These are phyloP conservation scores for Boletus coccyginus DNA, from an alignment of 768 basidiomycete genomes.

Conservation along the genomic window DNA sequence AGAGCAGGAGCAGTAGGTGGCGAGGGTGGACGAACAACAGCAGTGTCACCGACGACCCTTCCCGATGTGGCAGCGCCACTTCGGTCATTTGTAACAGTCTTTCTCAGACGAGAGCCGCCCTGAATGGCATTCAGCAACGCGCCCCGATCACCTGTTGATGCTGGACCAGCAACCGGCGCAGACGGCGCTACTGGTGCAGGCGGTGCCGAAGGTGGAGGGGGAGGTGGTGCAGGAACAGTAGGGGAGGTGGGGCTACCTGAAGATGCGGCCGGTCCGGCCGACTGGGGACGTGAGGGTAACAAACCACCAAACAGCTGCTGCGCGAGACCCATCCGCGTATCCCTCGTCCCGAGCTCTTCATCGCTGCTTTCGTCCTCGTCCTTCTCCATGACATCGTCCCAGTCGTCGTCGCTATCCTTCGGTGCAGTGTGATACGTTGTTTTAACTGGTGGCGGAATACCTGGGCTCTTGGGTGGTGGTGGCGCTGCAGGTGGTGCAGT, in stretches of 20 bases:
- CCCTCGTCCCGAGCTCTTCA: slow-evolving; percentile 71
- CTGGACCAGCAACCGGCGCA: slow-evolving; percentile 34
- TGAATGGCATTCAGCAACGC: slow-evolving; percentile 82
- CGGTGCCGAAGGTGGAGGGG: slow-evolving; percentile 37
- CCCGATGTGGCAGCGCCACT: slow-evolving; percentile 70
- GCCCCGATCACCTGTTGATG: slow-evolving; percentile 49
- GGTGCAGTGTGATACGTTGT: slow-evolving; percentile 63
- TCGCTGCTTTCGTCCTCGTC: slow-evolving; percentile 71
- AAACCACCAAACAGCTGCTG: slow-evolving; percentile 74
- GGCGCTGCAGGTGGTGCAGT: slow-evolving; percentile 37
- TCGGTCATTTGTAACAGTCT: slow-evolving; percentile 81
- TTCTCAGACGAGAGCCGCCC: slow-evolving; percentile 65
- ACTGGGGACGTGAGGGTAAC: slow-evolving; percentile 56
- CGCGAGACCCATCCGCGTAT: slow-evolving; percentile 69
- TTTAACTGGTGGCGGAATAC: slow-evolving; percentile 48
- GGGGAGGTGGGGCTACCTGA: slow-evolving; percentile 26
- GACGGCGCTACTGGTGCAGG: slow-evolving; percentile 1
- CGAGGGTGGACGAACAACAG: slow-evolving; percentile 40
- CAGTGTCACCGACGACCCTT: slow-evolving; percentile 70
- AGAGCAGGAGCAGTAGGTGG: slow-evolving; percentile 9
- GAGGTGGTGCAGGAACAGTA: slow-evolving; percentile 37
- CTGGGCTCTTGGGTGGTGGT: slow-evolving; percentile 35
- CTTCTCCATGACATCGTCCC: slow-evolving; percentile 81
- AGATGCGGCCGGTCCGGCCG: slow-evolving; percentile 40
- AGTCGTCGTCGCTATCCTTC: slow-evolving; percentile 65